phyloP scores from a whole-genome alignment of 257 asterid genomes.

The Nicotiana paniculata region DNA sequence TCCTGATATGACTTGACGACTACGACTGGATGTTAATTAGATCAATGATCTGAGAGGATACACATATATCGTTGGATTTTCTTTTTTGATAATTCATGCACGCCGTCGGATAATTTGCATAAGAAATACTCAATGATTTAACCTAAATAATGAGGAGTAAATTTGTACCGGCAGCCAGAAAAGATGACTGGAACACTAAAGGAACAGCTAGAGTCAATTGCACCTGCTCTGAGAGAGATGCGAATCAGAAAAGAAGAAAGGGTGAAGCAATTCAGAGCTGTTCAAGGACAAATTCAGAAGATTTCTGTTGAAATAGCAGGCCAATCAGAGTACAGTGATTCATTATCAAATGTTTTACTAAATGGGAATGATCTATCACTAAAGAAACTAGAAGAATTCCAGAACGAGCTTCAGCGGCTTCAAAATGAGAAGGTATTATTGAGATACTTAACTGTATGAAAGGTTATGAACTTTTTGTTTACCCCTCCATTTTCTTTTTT shows the following conservation, averaged over 20 bases:
- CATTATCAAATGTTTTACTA: slow-evolving; percentile 43
- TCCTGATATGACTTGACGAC: background rate
- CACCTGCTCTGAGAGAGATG: slow-evolving; percentile 88
- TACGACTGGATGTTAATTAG: background rate
- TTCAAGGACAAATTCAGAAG: slow-evolving; percentile 74
- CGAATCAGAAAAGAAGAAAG: slow-evolving; percentile 75
- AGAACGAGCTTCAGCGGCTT: slow-evolving; percentile 82
- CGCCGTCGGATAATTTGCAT: background rate
- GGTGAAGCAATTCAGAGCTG: slow-evolving; percentile 70
- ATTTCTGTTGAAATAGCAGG: slow-evolving; percentile 88
- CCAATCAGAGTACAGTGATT: slow-evolving; percentile 57
- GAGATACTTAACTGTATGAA: background rate
- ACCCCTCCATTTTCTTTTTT: slow-evolving; percentile 1
- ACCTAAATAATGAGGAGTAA: slow-evolving; percentile 14
- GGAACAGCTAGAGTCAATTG: slow-evolving; percentile 77
- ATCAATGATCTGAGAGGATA: background rate
- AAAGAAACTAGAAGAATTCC: slow-evolving; percentile 79
- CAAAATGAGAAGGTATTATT: slow-evolving; percentile 72
- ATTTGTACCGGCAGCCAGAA: slow-evolving; percentile 63
- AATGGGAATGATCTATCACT: slow-evolving; percentile 76
- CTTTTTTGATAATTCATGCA: background rate
- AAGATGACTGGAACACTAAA: slow-evolving; percentile 82
- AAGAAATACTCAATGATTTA: slow-evolving; percentile 5
- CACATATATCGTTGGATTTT: background rate
- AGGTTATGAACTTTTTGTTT: background rate